Evolutionary conservation across 805 yeast genomes (phyloP).

Genomic region (Wickerhamiella musiphila): DNA sequence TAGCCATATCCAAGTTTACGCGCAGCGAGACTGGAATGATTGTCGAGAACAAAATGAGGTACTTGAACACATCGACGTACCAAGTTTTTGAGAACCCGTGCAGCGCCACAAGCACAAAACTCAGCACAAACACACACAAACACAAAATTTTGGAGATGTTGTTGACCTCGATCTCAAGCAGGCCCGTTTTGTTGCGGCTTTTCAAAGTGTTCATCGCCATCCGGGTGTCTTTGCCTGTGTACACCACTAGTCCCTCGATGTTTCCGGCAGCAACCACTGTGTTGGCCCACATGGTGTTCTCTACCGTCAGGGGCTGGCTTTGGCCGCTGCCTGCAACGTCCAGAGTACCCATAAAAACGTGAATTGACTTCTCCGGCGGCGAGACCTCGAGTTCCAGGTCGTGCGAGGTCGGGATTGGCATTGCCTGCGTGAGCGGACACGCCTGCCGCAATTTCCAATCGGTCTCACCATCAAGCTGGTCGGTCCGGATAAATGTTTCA

Average conservation of each 20-base stretch:
- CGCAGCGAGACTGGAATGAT: constrained; percentile 92
- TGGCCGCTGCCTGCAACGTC: constrained; percentile 44
- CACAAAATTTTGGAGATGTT: constrained; percentile 75
- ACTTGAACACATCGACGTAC: constrained; percentile 84
- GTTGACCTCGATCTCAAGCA: constrained; percentile 82
- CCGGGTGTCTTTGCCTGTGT: constrained; percentile 86
- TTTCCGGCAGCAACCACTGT: constrained; percentile 92
- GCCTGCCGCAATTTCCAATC: constrained; percentile 94
- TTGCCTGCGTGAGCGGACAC: constrained; percentile 50
- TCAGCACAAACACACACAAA: constrained; percentile 63
- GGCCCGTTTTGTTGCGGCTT: constrained; percentile 75
- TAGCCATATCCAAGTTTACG: constrained; percentile 88
- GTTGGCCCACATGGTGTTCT: constrained; percentile 95
- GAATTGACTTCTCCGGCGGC: constrained; percentile 75
- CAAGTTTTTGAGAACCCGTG: constrained; percentile 57
- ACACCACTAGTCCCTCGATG: constrained; percentile 72
- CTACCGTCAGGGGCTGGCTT: constrained; percentile 41
- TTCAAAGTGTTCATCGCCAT: constrained; percentile 86
- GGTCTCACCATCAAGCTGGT: constrained; percentile 96
- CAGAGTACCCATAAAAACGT: constrained; percentile 61
- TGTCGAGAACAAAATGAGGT: constrained; percentile 78
- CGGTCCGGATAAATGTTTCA: constrained; percentile 88
- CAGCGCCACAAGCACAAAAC: constrained; percentile 59
- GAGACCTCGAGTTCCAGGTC: constrained; percentile 46
- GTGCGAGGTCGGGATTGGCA: constrained; percentile 25